A percentile compares a stretch with the other conserved stretches of the same genome.
Evolutionary conservation across 2,329 filamentous ascomycete genomes (phyloP).

Genomic region (Monilinia fructigena): DNA sequence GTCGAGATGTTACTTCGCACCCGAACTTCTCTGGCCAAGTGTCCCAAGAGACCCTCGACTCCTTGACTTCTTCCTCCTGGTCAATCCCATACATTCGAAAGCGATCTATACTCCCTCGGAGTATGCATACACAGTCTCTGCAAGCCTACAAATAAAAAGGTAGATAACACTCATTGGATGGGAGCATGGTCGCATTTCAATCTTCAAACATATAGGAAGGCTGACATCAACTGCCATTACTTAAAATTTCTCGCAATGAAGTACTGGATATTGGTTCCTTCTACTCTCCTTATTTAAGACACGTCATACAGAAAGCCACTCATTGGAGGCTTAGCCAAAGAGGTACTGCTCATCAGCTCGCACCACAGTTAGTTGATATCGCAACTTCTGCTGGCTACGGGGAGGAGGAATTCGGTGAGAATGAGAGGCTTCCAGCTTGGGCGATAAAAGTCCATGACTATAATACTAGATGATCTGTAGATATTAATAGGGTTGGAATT

Average conservation of each 20-base stretch:
- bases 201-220: neutral
- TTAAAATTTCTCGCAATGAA: neutral
- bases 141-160: neutral
- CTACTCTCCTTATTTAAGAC: neutral
- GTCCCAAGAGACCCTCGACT: conserved; percentile 23
- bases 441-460: conserved; percentile 32
- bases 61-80: conserved; percentile 20
- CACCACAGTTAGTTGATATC: neutral
- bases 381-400: conserved; percentile 1
- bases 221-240: neutral
- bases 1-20: conserved; percentile 29
- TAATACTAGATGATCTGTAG: conserved; percentile 18
- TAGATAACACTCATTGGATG: neutral
- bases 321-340: neutral
- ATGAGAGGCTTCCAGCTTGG: conserved; percentile 29
- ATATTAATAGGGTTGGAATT: neutral
- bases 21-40: conserved; percentile 29
- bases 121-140: conserved; percentile 30
- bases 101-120: conserved; percentile 35
- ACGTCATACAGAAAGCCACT: neutral
- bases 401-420: neutral
- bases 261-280: neutral
- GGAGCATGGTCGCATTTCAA: conserved; percentile 19
- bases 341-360: conserved; percentile 13
- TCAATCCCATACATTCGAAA: conserved; percentile 26